Base-by-base conservation (phyloP, 495 filamentous ascomycete genomes). In the Aspergillus conjunctus region DNA sequence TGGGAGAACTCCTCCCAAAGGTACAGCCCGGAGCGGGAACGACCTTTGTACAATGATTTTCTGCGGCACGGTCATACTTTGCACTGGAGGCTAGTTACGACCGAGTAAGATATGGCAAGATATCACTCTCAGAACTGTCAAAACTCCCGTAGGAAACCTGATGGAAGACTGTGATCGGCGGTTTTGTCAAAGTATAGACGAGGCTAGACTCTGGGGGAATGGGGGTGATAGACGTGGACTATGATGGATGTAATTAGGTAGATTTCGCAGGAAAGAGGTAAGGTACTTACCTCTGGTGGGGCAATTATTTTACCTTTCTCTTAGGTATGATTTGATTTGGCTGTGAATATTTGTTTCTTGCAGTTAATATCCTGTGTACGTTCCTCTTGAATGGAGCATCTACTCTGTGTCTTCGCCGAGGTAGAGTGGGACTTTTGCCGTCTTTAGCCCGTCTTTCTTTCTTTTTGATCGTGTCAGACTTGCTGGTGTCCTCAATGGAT, bases 1-100 rank as follows among this genome's bases (percentile, higher is more conserved):
- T 54, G 39, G 22, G 17, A 22, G n/a, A 48, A 48, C 44, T 48
- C 44, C 44, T 43, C 44, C 44, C 44, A 8, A 48, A 48, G 7
- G n/a, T 48, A 48, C 44, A 20, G 4, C 17, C 44, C n/a, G 18
- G 21, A 11, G 17, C 21, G 44, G 10, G 17, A 46, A 21, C 20
- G 21, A 48, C 10, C 17, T 17, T n/a, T 46, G 43, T 46, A 26
- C 26, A 26, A 11, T 41, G 37, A 8, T 14, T 41, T n/a, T 11
- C 37, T 41, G 37, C 5, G 26, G 5, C 26, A 26, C 5, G 5
- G 39, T 43, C 39, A 14, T 43, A 43, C 39, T 43, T 10, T 43
- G 39, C 10, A 5, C 39, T 43, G 26, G 26, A 26, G 5, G 5
- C 26, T 26, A 2, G 26, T 26, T 26, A 26, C 26, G 2, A 26